phyloP scores from a whole-genome alignment of 2,329 filamentous ascomycete genomes.

The Colletotrichum sp. region DNA sequence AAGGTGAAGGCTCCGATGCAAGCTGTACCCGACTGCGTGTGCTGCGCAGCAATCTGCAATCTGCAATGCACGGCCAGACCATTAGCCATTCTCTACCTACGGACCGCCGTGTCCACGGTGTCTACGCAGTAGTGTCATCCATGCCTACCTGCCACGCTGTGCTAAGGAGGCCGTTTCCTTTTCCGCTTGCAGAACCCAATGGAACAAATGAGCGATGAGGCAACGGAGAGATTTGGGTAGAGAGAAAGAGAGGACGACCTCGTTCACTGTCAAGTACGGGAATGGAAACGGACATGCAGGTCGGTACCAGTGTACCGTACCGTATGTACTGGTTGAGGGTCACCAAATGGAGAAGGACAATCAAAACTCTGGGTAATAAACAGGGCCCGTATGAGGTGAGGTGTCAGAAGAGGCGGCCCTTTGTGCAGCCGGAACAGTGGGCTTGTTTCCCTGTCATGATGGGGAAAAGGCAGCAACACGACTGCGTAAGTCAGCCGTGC shows the following conservation, averaged over 20 bases:
- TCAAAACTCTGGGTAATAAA: neutral
- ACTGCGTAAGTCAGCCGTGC: slow-evolving; percentile 2
- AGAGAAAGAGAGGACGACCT: neutral
- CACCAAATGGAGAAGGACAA: neutral
- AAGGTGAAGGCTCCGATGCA: neutral
- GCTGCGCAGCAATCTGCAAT: neutral
- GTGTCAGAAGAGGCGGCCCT: neutral
- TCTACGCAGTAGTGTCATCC: neutral
- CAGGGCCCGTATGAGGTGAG: neutral
- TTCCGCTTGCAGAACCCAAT: slow-evolving; percentile 14
- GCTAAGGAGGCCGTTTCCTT: slow-evolving; percentile 17
- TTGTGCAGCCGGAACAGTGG: slow-evolving; percentile 18
- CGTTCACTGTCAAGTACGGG: neutral
- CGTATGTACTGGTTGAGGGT: neutral
- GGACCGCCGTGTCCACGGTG: slow-evolving; percentile 9
- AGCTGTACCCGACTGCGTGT: neutral
- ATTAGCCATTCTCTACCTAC: neutral
- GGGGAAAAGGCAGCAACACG: slow-evolving; percentile 6
- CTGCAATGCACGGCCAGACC: slow-evolving; percentile 19
- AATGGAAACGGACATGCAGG: neutral
- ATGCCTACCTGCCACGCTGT: neutral
- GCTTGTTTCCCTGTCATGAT: slow-evolving; percentile 6
- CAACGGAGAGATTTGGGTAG: neutral
- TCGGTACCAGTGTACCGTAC: neutral
- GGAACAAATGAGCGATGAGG: neutral